These are phyloP conservation scores for Dalbergia cultrata DNA, from an alignment of 306 rosid species.

Conservation along the genomic window DNA sequence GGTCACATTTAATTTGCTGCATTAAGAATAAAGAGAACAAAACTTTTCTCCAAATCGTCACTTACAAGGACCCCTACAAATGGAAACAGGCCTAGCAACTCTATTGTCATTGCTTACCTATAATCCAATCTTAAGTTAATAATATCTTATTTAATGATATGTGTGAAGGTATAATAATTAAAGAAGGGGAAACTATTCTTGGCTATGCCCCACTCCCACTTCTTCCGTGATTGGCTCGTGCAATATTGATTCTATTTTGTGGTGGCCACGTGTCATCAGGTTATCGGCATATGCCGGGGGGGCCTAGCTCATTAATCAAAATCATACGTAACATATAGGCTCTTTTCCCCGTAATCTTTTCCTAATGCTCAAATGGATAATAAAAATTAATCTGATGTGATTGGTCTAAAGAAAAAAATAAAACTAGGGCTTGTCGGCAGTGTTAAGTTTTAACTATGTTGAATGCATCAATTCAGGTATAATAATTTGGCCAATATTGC, in stretches of 20 bases:
- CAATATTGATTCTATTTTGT: neutral
- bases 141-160: conserved; percentile 43
- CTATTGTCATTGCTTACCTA: conserved; percentile 39
- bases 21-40: conserved; percentile 58
- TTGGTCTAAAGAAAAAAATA: conserved; percentile 14
- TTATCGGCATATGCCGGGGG: conserved; percentile 59
- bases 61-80: conserved; percentile 35
- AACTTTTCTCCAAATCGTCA: conserved; percentile 69
- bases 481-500: conserved; percentile 22
- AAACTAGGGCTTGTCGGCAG: conserved; percentile 50
- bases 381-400: conserved; percentile 41
- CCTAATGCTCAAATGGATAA: conserved; percentile 39
- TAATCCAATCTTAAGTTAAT: conserved; percentile 23
- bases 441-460: conserved; percentile 10
- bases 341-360: neutral
- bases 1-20: conserved; percentile 35
- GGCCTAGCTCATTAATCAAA: conserved; percentile 43
- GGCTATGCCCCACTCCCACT: conserved; percentile 51
- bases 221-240: conserved; percentile 71
- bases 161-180: conserved; percentile 40
- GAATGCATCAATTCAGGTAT: conserved; percentile 67
- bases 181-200: conserved; percentile 37
- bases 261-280: conserved; percentile 40
- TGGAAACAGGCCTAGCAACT: conserved; percentile 7
- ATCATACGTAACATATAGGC: conserved; percentile 9